phyloP scores from a whole-genome alignment of 345 rosid genomes.

The Rhodomyrtus tomentosa region DNA sequence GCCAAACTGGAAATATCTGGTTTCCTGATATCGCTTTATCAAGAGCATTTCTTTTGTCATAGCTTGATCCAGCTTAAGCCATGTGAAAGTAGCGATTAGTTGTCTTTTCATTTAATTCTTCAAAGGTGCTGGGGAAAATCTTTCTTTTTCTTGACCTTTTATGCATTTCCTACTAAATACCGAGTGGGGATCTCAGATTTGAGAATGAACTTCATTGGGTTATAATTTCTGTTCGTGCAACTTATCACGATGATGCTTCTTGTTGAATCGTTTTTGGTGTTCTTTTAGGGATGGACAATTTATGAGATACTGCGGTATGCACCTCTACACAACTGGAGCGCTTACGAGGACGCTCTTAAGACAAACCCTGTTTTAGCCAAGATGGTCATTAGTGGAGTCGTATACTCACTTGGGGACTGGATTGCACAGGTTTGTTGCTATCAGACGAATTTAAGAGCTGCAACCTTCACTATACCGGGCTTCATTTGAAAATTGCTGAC shows the following conservation, averaged over 20 bases:
- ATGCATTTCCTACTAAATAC: neutral
- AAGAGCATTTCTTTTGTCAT: neutral
- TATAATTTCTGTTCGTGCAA: neutral
- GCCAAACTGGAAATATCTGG: neutral
- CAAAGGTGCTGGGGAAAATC: neutral
- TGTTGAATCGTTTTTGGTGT: neutral
- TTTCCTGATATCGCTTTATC: neutral
- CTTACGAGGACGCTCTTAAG: conserved; percentile 89
- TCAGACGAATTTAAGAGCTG: neutral
- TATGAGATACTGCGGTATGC: conserved; percentile 87
- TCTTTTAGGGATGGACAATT: conserved; percentile 78
- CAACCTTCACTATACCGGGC: neutral
- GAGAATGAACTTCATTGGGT: neutral
- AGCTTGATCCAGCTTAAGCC: neutral
- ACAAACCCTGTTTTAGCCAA: conserved; percentile 79
- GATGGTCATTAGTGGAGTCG: conserved; percentile 92
- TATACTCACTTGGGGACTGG: conserved; percentile 92
- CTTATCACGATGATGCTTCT: neutral
- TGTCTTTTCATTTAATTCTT: neutral
- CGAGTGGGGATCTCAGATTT: neutral
- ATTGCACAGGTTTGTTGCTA: conserved; percentile 71
- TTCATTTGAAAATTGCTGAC: neutral
- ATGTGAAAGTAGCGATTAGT: neutral
- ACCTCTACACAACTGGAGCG: conserved; percentile 91
- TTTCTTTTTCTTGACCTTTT: neutral